A percentile compares a stretch with the other conserved stretches of the same genome.
phyloP scores from a whole-genome alignment of 2,329 filamentous ascomycete genomes.

The Ascochyta lentis region DNA sequence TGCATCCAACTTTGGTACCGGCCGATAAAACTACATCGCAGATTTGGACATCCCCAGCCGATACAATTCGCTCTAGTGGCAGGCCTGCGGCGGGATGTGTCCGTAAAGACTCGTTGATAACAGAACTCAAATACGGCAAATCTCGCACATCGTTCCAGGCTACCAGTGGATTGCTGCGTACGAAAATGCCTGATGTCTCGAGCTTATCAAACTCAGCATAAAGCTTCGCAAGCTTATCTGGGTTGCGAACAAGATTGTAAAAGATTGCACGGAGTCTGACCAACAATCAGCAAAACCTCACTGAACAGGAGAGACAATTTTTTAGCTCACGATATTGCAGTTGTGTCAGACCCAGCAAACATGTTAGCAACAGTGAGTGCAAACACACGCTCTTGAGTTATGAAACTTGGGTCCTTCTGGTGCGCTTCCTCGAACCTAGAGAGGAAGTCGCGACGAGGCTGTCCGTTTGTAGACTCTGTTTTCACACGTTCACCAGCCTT shows the following conservation, averaged over 20 bases:
- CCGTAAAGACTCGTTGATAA: constrained; percentile 54
- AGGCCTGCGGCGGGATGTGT: constrained; percentile 53
- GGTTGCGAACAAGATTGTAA: constrained; percentile 45
- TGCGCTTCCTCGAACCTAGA: constrained; percentile 22
- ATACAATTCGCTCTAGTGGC: constrained; percentile 49
- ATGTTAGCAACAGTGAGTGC: constrained; percentile 23
- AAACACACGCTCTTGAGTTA: constrained; percentile 21
- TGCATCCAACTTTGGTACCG: constrained; percentile 24
- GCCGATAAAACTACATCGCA: constrained; percentile 6
- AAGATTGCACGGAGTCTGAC: constrained; percentile 43
- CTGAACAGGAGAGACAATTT: neutral
- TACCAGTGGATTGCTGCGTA: neutral
- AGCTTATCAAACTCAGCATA: constrained; percentile 22
- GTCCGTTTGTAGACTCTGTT: neutral
- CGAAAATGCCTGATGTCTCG: constrained; percentile 13
- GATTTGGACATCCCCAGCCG: constrained; percentile 40
- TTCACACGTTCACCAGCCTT: neutral
- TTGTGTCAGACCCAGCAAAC: constrained; percentile 41
- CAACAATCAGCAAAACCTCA: neutral
- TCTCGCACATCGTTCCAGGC: constrained; percentile 14
- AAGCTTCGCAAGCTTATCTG: constrained; percentile 25
- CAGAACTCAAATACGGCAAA: constrained; percentile 50
- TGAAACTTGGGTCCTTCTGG: constrained; percentile 19
- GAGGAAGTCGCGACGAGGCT: constrained; percentile 15
- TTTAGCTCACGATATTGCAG: constrained; percentile 33